These are phyloP conservation scores for Cyclotella kingstonii DNA, from an alignment of 108 stramenopile species.

Conservation along the genomic window DNA sequence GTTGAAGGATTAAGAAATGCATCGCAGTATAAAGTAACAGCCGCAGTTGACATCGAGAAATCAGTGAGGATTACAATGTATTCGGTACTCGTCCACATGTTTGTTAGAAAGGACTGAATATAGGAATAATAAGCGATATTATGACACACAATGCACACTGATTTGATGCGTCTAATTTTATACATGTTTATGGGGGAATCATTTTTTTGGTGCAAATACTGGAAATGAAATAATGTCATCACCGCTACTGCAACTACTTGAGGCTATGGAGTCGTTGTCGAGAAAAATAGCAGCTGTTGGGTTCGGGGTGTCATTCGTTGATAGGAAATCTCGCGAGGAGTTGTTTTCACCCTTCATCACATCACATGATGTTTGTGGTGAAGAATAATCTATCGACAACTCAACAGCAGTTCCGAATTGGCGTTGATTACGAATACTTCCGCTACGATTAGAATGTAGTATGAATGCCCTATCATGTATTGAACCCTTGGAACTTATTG, in stretches of 20 bases:
- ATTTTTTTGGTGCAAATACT: constrained; percentile 29
- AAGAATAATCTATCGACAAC: constrained; percentile 15
- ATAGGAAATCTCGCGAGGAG: not conserved
- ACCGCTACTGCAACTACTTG: constrained; percentile 23
- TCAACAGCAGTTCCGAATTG: constrained; percentile 42
- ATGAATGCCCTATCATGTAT: not conserved
- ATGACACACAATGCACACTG: not conserved
- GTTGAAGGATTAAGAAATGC: too few relatives aligned
- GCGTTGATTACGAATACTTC: constrained; percentile 29
- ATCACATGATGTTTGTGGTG: not conserved
- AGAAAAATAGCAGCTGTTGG: not conserved
- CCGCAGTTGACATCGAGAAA: too few relatives aligned
- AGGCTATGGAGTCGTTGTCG: constrained; percentile 3
- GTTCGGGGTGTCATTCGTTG: too few relatives aligned
- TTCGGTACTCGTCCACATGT: too few relatives aligned
- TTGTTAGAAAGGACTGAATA: not conserved
- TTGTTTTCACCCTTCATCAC: not conserved
- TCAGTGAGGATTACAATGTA: too few relatives aligned
- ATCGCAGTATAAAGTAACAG: too few relatives aligned
- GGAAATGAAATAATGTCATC: constrained; percentile 34
- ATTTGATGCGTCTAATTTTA: not conserved
- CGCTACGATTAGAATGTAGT: constrained; percentile 15
- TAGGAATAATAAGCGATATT: not conserved
- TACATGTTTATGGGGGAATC: not conserved
- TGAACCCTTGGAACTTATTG: not conserved